phyloP scores from a whole-genome alignment of 768 basidiomycete genomes.

The Rickenella mellea region DNA sequence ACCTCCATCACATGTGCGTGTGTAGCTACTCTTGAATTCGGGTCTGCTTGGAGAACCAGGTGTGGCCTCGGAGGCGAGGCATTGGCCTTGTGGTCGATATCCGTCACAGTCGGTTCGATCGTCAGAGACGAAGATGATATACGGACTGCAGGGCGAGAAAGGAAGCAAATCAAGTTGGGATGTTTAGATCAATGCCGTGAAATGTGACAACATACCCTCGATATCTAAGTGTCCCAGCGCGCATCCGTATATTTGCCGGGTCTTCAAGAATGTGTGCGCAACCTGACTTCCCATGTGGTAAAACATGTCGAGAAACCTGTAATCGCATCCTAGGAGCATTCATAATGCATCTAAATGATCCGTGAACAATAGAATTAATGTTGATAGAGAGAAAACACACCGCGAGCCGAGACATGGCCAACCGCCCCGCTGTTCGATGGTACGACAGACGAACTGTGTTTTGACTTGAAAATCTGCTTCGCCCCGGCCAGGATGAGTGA shows the following conservation, averaged over 20 bases:
- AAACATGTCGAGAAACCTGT: background rate
- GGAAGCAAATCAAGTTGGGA: background rate
- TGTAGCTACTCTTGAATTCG: constrained; percentile 54
- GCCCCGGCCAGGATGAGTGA: constrained; percentile 37
- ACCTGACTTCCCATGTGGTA: constrained; percentile 21
- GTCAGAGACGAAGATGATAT: constrained; percentile 13
- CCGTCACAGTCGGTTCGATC: constrained; percentile 39
- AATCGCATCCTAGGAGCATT: constrained; percentile 66
- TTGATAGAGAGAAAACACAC: constrained; percentile 22
- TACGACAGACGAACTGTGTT: constrained; percentile 44
- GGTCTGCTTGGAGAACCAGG: constrained; percentile 49
- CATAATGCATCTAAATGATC: constrained; percentile 32
- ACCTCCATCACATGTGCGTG: constrained; percentile 49
- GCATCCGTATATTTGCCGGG: constrained; percentile 41
- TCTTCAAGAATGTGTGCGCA: constrained; percentile 43
- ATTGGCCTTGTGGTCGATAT: constrained; percentile 42
- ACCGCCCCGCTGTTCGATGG: constrained; percentile 46
- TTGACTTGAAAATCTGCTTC: constrained; percentile 30
- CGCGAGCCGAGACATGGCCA: constrained; percentile 71
- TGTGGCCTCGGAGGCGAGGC: constrained; percentile 57
- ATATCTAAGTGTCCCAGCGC: constrained; percentile 47
- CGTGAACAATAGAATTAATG: background rate
- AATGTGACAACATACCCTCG: constrained; percentile 40
- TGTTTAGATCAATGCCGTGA: too few relatives aligned
- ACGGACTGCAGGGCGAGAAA: constrained; percentile 15